These are phyloP conservation scores for Cryptococcus jaspeensis DNA, from an alignment of 1,284 basidiomycete species.

Conservation along the genomic window DNA sequence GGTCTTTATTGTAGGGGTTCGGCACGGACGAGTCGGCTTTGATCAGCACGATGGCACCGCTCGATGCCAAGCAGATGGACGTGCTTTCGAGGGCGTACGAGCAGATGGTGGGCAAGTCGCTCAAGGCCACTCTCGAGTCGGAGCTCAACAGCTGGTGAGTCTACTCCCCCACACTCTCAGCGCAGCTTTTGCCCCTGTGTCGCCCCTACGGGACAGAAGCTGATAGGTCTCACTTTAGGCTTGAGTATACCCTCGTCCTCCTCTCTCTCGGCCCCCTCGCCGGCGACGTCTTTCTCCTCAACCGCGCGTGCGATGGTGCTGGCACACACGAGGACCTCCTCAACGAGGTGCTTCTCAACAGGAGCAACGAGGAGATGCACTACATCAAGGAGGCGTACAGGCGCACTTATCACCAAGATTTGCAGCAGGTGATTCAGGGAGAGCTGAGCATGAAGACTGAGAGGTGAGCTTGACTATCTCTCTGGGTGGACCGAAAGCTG, in stretches of 20 bases:
- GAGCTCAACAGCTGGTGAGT: constrained; percentile 50
- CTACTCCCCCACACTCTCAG: no score
- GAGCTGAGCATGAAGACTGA: constrained; percentile 53
- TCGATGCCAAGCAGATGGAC: constrained; percentile 51
- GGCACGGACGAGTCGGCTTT: constrained; percentile 49
- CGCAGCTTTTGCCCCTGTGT: no score
- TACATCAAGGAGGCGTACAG: constrained; percentile 50
- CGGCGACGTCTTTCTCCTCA: constrained; percentile 46
- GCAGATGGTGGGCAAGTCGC: constrained; percentile 39
- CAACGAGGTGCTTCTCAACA: constrained; percentile 46
- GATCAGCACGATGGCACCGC: constrained; percentile 44
- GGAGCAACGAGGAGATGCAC: constrained; percentile 52
- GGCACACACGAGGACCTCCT: constrained; percentile 52
- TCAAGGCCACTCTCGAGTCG: constrained; percentile 49
- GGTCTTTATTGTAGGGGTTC: constrained; percentile 35
- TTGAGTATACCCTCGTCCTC: constrained; percentile 49
- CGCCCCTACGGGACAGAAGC: no score
- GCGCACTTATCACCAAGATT: constrained; percentile 45
- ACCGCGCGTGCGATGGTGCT: constrained; percentile 48
- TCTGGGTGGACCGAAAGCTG: neutral
- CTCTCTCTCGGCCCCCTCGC: constrained; percentile 48
- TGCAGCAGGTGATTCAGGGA: constrained; percentile 41
- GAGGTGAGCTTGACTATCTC: constrained; percentile 27
- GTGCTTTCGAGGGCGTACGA: constrained; percentile 47
- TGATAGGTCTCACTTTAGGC: constrained; percentile 35